A percentile compares a stretch with the other conserved stretches of the same genome.
Conservation (phyloP, 352 stramenopile genomes). For the Hyphochytrium catenoides region DNA sequence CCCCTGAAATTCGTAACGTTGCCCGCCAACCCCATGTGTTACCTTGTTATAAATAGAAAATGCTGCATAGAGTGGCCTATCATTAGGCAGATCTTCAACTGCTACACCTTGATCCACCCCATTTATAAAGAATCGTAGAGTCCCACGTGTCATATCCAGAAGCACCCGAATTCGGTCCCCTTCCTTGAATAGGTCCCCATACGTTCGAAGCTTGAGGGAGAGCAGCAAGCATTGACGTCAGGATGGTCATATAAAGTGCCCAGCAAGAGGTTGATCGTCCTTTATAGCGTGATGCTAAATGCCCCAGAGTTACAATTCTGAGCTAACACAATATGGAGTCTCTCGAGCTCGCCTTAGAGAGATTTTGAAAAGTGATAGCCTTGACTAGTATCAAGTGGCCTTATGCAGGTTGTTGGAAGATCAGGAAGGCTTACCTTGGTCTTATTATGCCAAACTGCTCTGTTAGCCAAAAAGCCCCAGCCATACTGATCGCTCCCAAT, state of each 20-base stretch:
- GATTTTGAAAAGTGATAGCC: neutral
- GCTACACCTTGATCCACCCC: slow-evolving; percentile 55
- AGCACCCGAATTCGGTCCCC: slow-evolving; percentile 55
- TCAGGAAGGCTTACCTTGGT: slow-evolving; percentile 17
- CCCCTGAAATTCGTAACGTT: no score
- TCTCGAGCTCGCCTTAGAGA: neutral
- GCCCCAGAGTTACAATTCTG: no score
- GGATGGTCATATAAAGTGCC: no score
- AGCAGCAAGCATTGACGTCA: no score
- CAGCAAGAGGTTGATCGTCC: no score
- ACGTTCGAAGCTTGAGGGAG: slow-evolving; percentile 41
- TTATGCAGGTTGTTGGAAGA: no score
- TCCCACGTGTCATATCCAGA: slow-evolving; percentile 48
- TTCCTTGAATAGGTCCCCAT: slow-evolving; percentile 73
- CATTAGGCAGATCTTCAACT: slow-evolving; percentile 38
- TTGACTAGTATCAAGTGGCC: neutral
- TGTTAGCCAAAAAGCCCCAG: slow-evolving; percentile 74
- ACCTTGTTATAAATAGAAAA: no score
- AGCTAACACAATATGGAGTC: neutral
- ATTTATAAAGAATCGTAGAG: slow-evolving; percentile 56
- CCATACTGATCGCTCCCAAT: slow-evolving; percentile 54
- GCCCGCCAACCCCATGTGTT: no score
- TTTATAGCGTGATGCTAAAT: no score
- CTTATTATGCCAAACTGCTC: slow-evolving; percentile 75
- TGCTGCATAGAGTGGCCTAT: no score